Evolutionary conservation across 495 filamentous ascomycete species (phyloP).

Genomic region (Xanthoparmelia taractica): DNA sequence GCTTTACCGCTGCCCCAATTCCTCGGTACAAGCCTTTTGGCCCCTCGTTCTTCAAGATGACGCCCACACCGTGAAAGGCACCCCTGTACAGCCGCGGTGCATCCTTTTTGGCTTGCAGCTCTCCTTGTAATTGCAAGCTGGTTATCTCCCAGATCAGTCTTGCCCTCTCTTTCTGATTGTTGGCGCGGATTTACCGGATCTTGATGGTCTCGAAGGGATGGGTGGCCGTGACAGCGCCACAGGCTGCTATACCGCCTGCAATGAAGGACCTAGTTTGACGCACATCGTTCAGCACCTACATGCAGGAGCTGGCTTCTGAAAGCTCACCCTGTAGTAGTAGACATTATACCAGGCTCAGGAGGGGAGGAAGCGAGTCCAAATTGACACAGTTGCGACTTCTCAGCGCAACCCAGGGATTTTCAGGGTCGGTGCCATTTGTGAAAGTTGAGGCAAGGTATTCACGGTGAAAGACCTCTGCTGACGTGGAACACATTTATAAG

Average conservation of each 20-base stretch:
- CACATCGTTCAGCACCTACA: neutral
- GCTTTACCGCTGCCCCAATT: conserved; percentile 70
- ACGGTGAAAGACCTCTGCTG: neutral
- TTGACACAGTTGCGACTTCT: neutral
- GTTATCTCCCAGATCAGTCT: conserved; percentile 9
- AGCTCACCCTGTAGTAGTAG: conserved; percentile 47
- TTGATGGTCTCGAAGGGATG: conserved; percentile 99
- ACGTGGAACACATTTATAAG: neutral
- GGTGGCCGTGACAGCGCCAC: conserved; percentile 94
- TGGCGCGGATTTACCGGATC: conserved; percentile 62
- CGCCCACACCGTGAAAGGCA: conserved; percentile 83
- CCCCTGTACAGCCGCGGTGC: conserved; percentile 82
- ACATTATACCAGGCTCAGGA: conserved; percentile 30
- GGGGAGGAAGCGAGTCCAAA: neutral
- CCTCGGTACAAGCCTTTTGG: conserved; percentile 79
- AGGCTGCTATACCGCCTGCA: conserved; percentile 91
- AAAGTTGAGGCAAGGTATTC: neutral
- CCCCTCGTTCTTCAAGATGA: conserved; percentile 90
- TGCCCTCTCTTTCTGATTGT: neutral
- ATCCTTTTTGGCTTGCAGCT: conserved; percentile 78
- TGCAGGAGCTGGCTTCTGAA: neutral
- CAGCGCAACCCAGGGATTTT: neutral
- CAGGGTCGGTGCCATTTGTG: neutral
- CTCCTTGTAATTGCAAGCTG: conserved; percentile 92
- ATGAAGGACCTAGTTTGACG: conserved; percentile 59